Percentiles rank a stretch among this genome's conserved stretches.
phyloP scores from a whole-genome alignment of 148 eudicot species.

The Bassia scoparia region DNA sequence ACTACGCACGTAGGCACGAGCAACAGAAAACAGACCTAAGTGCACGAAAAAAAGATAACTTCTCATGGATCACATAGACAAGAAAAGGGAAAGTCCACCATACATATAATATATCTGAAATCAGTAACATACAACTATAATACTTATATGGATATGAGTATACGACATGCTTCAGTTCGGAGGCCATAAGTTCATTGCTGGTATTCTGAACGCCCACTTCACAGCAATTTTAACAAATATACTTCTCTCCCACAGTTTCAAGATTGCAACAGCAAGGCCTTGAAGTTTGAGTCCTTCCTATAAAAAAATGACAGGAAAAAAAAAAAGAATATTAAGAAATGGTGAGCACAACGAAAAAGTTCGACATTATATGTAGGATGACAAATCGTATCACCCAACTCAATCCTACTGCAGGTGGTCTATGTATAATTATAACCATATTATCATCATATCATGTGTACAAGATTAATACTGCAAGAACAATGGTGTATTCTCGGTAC shows the following conservation, averaged over 20 bases:
- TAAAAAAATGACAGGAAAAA: conserved; percentile 16
- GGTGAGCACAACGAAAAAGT: neutral
- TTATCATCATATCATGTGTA: conserved; percentile 1
- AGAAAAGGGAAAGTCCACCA: neutral
- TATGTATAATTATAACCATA: neutral
- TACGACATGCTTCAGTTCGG: conserved; percentile 75
- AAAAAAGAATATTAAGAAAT: neutral
- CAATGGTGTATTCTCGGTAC: neutral
- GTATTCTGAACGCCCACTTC: conserved; percentile 78
- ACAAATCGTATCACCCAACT: neutral
- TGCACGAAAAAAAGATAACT: neutral
- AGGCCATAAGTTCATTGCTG: conserved; percentile 81
- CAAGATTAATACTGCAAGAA: conserved; percentile 1
- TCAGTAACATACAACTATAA: neutral
- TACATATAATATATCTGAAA: neutral
- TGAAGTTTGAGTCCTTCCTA: conserved; percentile 93
- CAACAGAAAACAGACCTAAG: neutral
- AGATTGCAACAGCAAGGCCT: conserved; percentile 84
- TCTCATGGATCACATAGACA: neutral
- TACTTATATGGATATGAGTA: neutral
- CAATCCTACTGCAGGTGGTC: neutral
- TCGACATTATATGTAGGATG: neutral
- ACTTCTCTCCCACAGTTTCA: conserved; percentile 87
- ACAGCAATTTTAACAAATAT: conserved; percentile 85
- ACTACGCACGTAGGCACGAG: neutral